A percentile compares a stretch with the other conserved stretches of the same genome.
Conservation (phyloP, 495 filamentous ascomycete species). For the Podospora tetraspora region DNA sequence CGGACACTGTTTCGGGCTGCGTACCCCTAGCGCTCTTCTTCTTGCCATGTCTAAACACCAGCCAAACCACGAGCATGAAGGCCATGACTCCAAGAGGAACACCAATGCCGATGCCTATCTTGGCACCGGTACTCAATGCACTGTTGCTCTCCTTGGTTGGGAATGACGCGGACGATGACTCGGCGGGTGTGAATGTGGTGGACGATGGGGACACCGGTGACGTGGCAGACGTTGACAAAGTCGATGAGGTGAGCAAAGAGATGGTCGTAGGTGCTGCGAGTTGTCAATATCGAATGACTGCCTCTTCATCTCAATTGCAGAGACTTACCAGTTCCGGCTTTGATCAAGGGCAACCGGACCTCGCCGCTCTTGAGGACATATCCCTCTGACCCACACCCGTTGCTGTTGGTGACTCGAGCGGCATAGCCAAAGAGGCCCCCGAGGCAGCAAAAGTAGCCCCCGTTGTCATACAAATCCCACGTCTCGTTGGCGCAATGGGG, state of each 20-base stretch:
- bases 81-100: neutral
- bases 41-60: neutral
- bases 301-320: neutral
- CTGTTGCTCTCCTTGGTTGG: neutral
- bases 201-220: neutral
- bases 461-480: constrained; percentile 7
- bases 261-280: neutral
- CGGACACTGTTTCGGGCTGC: neutral
- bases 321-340: constrained; percentile 1
- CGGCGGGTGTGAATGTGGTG: neutral
- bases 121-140: neutral
- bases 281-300: neutral
- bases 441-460: constrained; percentile 8
- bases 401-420: constrained; percentile 2
- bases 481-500: constrained; percentile 6
- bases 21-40: neutral
- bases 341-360: constrained; percentile 3
- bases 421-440: constrained; percentile 5
- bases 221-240: neutral
- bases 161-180: neutral
- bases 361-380: constrained; percentile 10
- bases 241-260: neutral
- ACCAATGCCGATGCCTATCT: constrained; percentile 1
- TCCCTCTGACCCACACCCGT: constrained; percentile 4
- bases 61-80: neutral